These are phyloP conservation scores for Papilionanthe hybrid DNA, from an alignment of 116 monocot species.

Conservation along the genomic window DNA sequence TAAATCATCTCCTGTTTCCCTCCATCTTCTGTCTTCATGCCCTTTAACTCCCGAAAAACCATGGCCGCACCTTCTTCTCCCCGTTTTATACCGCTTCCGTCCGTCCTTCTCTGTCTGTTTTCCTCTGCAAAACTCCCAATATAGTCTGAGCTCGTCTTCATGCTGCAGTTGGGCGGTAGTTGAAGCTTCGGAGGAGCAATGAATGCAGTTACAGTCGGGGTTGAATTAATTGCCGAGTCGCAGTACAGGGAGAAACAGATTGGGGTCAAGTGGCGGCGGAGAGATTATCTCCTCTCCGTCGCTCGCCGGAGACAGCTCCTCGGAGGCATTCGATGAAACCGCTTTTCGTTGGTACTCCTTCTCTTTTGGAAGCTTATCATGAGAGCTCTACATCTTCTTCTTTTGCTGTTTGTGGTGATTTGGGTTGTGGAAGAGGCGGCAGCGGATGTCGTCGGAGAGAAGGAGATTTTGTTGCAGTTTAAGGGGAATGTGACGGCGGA, in stretches of 20 bases:
- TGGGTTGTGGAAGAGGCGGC: not conserved
- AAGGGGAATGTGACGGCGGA: constrained; percentile 57
- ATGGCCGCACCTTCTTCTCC: too few relatives aligned
- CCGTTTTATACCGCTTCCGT: too few relatives aligned
- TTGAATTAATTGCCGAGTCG: not conserved
- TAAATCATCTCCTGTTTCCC: not conserved
- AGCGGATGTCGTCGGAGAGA: constrained; percentile 31
- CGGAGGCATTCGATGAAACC: not conserved
- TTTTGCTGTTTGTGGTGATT: not conserved
- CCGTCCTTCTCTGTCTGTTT: not conserved
- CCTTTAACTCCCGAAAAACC: not conserved
- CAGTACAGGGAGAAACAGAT: not conserved
- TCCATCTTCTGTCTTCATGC: not conserved
- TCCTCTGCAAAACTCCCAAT: not conserved
- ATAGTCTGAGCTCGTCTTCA: not conserved
- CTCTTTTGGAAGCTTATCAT: not conserved
- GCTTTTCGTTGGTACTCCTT: not conserved
- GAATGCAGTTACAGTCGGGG: constrained; percentile 3
- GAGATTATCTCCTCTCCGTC: not conserved
- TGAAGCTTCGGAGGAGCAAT: not conserved
- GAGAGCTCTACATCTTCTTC: not conserved
- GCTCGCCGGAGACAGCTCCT: not conserved
- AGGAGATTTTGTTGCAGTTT: constrained; percentile 60
- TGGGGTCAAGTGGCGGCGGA: not conserved
- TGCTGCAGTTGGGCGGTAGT: not conserved